Evolutionary conservation across 331 rosid genomes (phyloP).

Genomic region (Saraca asoca): DNA sequence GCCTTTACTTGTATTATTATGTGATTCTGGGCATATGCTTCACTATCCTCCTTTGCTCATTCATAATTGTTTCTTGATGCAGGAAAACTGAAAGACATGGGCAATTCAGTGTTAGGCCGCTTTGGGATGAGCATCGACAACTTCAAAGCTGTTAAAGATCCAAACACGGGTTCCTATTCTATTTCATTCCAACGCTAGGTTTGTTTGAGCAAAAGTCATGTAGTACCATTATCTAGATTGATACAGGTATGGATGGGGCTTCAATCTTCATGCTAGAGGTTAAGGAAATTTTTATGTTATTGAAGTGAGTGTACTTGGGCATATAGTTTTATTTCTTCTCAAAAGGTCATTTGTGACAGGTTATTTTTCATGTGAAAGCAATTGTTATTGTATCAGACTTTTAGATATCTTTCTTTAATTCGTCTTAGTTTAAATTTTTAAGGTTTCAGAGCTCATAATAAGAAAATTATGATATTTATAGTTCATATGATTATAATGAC

Average conservation of each 20-base stretch:
- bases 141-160: slow-evolving; percentile 91
- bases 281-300: too few relatives aligned
- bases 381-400: too few relatives aligned
- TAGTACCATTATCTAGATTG: slow-evolving; percentile 12
- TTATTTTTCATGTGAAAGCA: too few relatives aligned
- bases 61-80: slow-evolving; percentile 31
- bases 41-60: slow-evolving; percentile 7
- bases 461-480: too few relatives aligned
- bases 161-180: slow-evolving; percentile 88
- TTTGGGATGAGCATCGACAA: slow-evolving; percentile 89
- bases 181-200: slow-evolving; percentile 67
- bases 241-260: background rate
- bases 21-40: slow-evolving; percentile 3
- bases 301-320: too few relatives aligned
- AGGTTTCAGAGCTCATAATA: too few relatives aligned
- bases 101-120: slow-evolving; percentile 86
- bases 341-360: too few relatives aligned
- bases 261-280: too few relatives aligned
- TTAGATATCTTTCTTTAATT: too few relatives aligned
- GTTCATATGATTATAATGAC: too few relatives aligned
- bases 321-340: too few relatives aligned
- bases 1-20: slow-evolving; percentile 5
- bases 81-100: slow-evolving; percentile 91
- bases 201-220: slow-evolving; percentile 9
- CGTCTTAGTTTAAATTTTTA: too few relatives aligned